Percentiles rank a stretch among this genome's conserved stretches.
Evolutionary conservation across 2,329 filamentous ascomycete genomes (phyloP).

Genomic region (Ophiocordyceps sinensis): DNA sequence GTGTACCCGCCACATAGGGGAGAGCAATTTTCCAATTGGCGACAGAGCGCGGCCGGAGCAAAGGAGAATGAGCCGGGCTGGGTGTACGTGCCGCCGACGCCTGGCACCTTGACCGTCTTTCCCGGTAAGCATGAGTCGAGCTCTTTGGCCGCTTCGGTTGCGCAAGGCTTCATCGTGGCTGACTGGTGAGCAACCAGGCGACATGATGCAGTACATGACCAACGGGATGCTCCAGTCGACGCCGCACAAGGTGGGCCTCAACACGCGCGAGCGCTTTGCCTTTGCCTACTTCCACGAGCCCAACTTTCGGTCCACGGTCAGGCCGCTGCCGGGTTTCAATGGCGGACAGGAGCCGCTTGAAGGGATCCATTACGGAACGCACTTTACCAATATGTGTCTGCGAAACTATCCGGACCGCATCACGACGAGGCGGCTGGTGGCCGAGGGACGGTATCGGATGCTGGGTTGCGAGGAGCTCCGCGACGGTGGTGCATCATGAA

Average conservation of each 20-base stretch:
- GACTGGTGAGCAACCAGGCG: constrained; percentile 16
- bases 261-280: constrained; percentile 29
- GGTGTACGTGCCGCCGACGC: constrained; percentile 30
- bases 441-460: constrained; percentile 14
- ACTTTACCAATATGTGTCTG: constrained; percentile 37
- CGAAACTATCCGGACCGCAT: constrained; percentile 32
- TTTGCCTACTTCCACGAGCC: constrained; percentile 39
- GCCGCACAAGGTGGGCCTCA: constrained; percentile 35
- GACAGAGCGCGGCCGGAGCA: constrained; percentile 26
- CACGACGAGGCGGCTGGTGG: constrained; percentile 22
- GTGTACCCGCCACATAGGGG: constrained; percentile 25
- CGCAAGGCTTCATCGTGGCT: too few relatives aligned
- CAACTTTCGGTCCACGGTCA: constrained; percentile 29
- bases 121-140: constrained; percentile 17
- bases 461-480: constrained; percentile 7
- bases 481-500: constrained; percentile 9
- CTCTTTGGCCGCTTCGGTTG: background rate
- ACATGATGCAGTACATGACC: constrained; percentile 38
- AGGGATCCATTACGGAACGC: constrained; percentile 35
- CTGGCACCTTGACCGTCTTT: constrained; percentile 32
- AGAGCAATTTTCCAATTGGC: constrained; percentile 30
- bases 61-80: constrained; percentile 29
- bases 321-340: constrained; percentile 25
- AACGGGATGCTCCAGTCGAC: constrained; percentile 29
- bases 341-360: constrained; percentile 14